Conservation (phyloP, 2,329 filamentous ascomycete species). For the Nothophoma quercina region DNA sequence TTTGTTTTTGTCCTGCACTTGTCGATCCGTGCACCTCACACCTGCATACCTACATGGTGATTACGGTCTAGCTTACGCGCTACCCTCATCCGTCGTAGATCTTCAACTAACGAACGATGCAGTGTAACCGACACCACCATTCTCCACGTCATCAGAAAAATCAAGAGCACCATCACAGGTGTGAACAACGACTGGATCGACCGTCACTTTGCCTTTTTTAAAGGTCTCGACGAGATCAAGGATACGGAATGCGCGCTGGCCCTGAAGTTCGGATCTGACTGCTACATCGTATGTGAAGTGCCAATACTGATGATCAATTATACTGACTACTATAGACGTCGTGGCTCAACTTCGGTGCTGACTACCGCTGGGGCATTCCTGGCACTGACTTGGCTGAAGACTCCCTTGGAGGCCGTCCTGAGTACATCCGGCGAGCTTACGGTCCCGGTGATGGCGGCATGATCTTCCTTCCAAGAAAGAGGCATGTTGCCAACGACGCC, state of each 20-base stretch:
- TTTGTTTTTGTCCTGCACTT: constrained; percentile 18
- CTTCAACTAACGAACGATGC: constrained; percentile 20
- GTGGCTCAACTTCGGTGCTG: constrained; percentile 46
- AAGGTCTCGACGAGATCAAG: constrained; percentile 36
- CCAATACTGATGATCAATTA: too few relatives aligned
- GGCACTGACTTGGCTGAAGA: constrained; percentile 35
- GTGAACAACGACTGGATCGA: constrained; percentile 44
- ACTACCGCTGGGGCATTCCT: constrained; percentile 45
- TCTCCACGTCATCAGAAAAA: constrained; percentile 33
- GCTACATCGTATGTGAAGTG: constrained; percentile 34
- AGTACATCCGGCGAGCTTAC: constrained; percentile 44
- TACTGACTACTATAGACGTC: constrained; percentile 28
- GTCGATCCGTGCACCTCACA: constrained; percentile 17
- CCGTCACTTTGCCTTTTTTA: constrained; percentile 42
- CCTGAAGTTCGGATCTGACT: constrained; percentile 41
- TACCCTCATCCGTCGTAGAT: constrained; percentile 9
- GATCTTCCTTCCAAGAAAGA: constrained; percentile 45
- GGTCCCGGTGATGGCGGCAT: constrained; percentile 44
- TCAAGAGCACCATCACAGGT: constrained; percentile 37
- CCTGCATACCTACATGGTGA: constrained; percentile 15
- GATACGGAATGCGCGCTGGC: constrained; percentile 42
- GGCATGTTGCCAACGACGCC: constrained; percentile 25
- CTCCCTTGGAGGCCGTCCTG: constrained; percentile 40
- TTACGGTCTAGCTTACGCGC: constrained; percentile 15
- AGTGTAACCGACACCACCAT: constrained; percentile 45